A percentile compares a stretch with the other conserved stretches of the same genome.
phyloP scores from a whole-genome alignment of 371 early-diverging fungal species.

The Funneliformis caledonium region DNA sequence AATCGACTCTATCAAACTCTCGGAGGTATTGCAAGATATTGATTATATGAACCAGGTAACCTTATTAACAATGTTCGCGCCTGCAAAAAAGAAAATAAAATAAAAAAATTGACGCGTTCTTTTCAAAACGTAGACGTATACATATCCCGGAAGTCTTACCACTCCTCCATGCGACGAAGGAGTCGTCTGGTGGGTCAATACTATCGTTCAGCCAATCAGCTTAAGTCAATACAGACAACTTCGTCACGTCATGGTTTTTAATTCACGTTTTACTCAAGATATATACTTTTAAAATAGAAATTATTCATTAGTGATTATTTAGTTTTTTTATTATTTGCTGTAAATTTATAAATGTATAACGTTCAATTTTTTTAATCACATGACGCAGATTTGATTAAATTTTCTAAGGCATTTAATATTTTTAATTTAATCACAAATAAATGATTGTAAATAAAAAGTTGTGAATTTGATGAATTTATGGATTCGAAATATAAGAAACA shows the following conservation, averaged over 20 bases:
- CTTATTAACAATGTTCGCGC: background rate
- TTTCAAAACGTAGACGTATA: conserved; percentile 44
- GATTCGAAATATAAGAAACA: too few relatives aligned
- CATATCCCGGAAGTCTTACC: conserved; percentile 53
- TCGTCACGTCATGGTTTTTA: conserved; percentile 45
- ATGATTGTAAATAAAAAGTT: too few relatives aligned
- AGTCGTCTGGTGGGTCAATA: conserved; percentile 51
- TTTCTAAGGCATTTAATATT: too few relatives aligned
- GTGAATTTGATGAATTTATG: too few relatives aligned
- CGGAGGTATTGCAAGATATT: background rate
- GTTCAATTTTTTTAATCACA: too few relatives aligned
- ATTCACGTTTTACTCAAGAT: conserved; percentile 47
- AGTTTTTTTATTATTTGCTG: too few relatives aligned
- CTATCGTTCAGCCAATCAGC: conserved; percentile 41
- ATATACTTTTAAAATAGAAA: background rate
- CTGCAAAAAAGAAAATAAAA: too few relatives aligned
- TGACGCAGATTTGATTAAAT: too few relatives aligned
- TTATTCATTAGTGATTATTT: too few relatives aligned
- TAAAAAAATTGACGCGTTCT: background rate
- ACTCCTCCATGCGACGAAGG: conserved; percentile 57
- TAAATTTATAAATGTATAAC: too few relatives aligned
- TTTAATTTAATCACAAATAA: too few relatives aligned
- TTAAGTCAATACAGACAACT: conserved; percentile 45
- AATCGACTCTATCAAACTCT: background rate
- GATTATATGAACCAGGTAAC: background rate